These are phyloP conservation scores for Fusarium sp. DNA, from an alignment of 2,329 filamentous ascomycete species.

Conservation along the genomic window DNA sequence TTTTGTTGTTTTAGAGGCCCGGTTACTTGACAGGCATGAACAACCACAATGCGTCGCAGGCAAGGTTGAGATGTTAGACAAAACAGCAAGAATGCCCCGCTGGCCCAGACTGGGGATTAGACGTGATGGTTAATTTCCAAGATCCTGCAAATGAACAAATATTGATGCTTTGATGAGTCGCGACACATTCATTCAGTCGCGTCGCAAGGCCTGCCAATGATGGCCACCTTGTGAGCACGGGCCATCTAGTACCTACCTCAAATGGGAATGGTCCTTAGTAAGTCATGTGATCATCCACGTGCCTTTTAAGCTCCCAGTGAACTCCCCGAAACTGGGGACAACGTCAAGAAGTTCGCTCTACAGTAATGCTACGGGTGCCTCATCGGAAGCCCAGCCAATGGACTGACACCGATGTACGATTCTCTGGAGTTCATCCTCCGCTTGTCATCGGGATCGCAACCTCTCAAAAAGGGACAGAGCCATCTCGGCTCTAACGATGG, in stretches of 20 bases:
- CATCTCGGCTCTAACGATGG: slow-evolving; percentile 30
- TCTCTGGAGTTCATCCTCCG: not conserved
- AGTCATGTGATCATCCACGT: slow-evolving; percentile 16
- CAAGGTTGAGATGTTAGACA: slow-evolving; percentile 12
- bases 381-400: not conserved
- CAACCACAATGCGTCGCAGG: slow-evolving; percentile 6
- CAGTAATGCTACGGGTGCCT: not conserved
- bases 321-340: not conserved
- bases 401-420: not conserved
- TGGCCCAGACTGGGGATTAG: not conserved
- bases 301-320: not conserved
- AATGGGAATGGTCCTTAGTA: fast-evolving
- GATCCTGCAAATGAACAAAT: slow-evolving; percentile 5
- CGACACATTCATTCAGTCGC: slow-evolving; percentile 27
- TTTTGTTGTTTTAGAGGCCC: slow-evolving; percentile 18
- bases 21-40: slow-evolving; percentile 2
- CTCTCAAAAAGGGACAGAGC: slow-evolving; percentile 4
- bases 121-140: slow-evolving; percentile 3
- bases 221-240: slow-evolving; percentile 17
- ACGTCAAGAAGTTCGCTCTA: not conserved
- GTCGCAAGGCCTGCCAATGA: slow-evolving; percentile 3
- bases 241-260: not conserved
- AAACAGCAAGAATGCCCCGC: slow-evolving; percentile 7
- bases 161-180: slow-evolving; percentile 22
- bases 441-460: slow-evolving; percentile 4